Evolutionary conservation across 129 eudicot species (phyloP).

Genomic region (Silybum marianum): DNA sequence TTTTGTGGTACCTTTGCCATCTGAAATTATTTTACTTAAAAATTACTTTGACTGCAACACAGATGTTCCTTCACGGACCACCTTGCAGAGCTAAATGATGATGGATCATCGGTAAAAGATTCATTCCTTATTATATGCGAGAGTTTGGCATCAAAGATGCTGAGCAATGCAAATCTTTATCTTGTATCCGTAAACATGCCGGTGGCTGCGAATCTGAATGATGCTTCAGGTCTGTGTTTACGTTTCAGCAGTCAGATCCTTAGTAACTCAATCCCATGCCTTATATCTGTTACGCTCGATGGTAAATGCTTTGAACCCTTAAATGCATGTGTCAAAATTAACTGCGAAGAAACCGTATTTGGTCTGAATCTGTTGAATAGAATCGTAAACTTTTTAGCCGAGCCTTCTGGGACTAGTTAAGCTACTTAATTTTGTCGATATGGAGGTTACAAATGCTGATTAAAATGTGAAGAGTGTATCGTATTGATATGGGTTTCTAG

Average conservation of each 20-base stretch:
- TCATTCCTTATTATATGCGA: slow-evolving; percentile 66
- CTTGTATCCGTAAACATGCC: slow-evolving; percentile 89
- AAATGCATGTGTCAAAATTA: slow-evolving; percentile 68
- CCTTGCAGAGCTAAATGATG: slow-evolving; percentile 52
- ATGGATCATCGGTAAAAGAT: slow-evolving; percentile 47
- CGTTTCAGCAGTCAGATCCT: slow-evolving; percentile 80
- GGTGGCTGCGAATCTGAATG: slow-evolving; percentile 71
- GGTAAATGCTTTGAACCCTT: slow-evolving; percentile 87
- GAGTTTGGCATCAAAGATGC: slow-evolving; percentile 76
- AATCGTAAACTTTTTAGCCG: slow-evolving; percentile 76
- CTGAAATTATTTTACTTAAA: not conserved
- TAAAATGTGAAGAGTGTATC: no score
- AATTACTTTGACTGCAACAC: slow-evolving; percentile 39
- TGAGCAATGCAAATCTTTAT: slow-evolving; percentile 73
- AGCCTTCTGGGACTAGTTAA: slow-evolving; percentile 37
- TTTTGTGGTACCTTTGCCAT: not conserved
- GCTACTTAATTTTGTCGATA: not conserved
- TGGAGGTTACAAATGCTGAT: no score
- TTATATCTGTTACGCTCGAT: slow-evolving; percentile 70
- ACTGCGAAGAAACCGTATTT: slow-evolving; percentile 98
- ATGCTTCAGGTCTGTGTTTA: slow-evolving; percentile 77
- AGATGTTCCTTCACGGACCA: slow-evolving; percentile 83
- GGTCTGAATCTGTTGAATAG: slow-evolving; percentile 89
- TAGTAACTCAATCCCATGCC: slow-evolving; percentile 74
- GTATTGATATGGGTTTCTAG: not conserved